Evolutionary conservation across 164 flowering plant species (phyloP).

Genomic region (Liriodendron chinense): DNA sequence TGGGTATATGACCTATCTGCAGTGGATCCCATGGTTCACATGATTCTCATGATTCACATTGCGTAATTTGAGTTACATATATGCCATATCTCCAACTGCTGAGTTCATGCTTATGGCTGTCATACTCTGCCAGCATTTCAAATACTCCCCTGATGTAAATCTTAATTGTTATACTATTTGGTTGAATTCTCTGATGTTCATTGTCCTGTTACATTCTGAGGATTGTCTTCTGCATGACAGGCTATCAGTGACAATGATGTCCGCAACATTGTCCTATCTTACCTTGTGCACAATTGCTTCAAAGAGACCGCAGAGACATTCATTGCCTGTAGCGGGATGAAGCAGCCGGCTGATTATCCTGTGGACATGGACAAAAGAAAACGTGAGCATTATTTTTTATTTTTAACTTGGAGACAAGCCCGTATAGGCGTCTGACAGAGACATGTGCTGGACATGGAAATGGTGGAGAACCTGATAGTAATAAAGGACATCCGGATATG

Average conservation of each 20-base stretch:
- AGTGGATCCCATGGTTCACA: too few species aligned
- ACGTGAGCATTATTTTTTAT: slow-evolving; percentile 40
- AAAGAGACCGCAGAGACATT: slow-evolving; percentile 85
- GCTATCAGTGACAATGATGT: slow-evolving; percentile 61
- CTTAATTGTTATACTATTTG: background rate
- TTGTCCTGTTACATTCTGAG: background rate
- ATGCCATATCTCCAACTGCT: background rate
- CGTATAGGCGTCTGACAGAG: background rate
- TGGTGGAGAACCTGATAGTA: background rate
- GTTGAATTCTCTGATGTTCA: background rate
- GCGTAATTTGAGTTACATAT: background rate
- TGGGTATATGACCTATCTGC: too few species aligned
- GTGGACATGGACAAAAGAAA: slow-evolving; percentile 92
- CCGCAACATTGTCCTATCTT: slow-evolving; percentile 70
- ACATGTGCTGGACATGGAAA: background rate
- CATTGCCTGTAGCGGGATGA: slow-evolving; percentile 62
- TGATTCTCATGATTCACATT: too few species aligned
- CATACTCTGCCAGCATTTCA: background rate
- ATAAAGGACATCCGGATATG: background rate
- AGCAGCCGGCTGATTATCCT: slow-evolving; percentile 56
- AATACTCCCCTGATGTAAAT: background rate
- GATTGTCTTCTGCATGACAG: slow-evolving; percentile 28
- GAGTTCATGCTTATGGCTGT: background rate
- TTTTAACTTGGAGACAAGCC: background rate
- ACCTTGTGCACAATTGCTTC: slow-evolving; percentile 86